Evolutionary conservation across 495 filamentous ascomycete species (phyloP).

Genomic region (Clohesyomyces aquaticus): DNA sequence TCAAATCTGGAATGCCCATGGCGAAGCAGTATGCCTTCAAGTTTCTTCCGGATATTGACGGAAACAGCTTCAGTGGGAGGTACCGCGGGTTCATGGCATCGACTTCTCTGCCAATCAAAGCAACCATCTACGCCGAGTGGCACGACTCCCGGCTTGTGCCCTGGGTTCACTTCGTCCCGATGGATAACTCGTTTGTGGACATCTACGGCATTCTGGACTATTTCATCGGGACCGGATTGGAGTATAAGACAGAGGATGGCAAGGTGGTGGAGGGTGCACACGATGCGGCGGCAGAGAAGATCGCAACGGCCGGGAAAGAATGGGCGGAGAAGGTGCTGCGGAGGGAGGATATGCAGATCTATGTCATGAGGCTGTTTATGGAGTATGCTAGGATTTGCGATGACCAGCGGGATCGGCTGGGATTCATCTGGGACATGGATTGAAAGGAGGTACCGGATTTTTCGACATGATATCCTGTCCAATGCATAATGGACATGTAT

Average conservation of each 20-base stretch:
- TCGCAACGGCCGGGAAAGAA: conserved; percentile 35
- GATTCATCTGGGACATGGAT: conserved; percentile 34
- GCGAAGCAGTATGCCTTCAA: conserved; percentile 46
- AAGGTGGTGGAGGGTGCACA: conserved; percentile 24
- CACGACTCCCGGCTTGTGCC: conserved; percentile 47
- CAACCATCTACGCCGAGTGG: conserved; percentile 50
- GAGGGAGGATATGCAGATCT: conserved; percentile 41
- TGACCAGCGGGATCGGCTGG: conserved; percentile 35
- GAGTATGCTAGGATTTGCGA: conserved; percentile 40
- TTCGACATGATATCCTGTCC: too few species aligned
- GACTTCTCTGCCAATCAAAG: conserved; percentile 48
- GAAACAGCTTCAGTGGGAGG: conserved; percentile 48
- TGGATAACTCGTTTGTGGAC: conserved; percentile 80
- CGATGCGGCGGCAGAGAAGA: conserved; percentile 37
- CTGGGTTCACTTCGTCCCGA: conserved; percentile 64
- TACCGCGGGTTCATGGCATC: conserved; percentile 45
- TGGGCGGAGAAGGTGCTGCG: conserved; percentile 40
- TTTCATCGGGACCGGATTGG: conserved; percentile 60
- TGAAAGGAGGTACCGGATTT: too few species aligned
- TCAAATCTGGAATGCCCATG: conserved; percentile 38
- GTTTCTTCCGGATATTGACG: conserved; percentile 50
- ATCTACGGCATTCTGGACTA: conserved; percentile 79
- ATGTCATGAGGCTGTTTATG: conserved; percentile 37
- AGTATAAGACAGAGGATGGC: conserved; percentile 7
- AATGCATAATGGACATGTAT: not conserved